Conservation (phyloP, 2,329 filamentous ascomycete species). For the Botrytis byssoidea region DNA sequence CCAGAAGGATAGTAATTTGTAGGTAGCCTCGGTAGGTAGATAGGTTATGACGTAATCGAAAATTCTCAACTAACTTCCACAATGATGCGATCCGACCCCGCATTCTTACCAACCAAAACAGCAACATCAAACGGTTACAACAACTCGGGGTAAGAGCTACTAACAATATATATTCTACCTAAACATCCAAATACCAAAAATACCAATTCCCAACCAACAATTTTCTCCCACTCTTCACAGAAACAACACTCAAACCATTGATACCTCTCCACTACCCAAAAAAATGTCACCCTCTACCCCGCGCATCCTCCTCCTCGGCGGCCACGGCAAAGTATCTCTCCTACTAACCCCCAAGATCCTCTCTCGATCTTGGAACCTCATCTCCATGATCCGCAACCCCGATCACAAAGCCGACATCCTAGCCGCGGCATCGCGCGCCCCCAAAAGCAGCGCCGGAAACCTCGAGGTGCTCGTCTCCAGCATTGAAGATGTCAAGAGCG, state of each 20-base stretch:
- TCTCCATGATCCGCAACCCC: conserved; percentile 72
- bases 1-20: too few species aligned
- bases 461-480: conserved; percentile 68
- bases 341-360: conserved; percentile 75
- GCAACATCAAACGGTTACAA: not conserved
- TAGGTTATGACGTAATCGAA: too few species aligned
- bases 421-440: conserved; percentile 40
- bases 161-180: not conserved
- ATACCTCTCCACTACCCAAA: not conserved
- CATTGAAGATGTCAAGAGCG: conserved; percentile 67
- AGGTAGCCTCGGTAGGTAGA: too few species aligned
- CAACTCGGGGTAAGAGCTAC: not conserved
- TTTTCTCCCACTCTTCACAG: not conserved
- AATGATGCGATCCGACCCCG: not conserved
- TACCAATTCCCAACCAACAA: too few species aligned
- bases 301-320: conserved; percentile 60
- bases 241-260: not conserved
- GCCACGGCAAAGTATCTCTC: conserved; percentile 77
- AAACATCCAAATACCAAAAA: not conserved
- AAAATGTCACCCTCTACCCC: conserved; percentile 18
- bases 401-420: conserved; percentile 65
- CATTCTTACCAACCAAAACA: not conserved
- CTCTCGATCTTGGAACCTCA: conserved; percentile 71
- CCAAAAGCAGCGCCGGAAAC: conserved; percentile 52
- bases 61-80: too few species aligned